Base-by-base conservation (phyloP, 495 filamentous ascomycete genomes). In the Geopyxis carbonaria region DNA sequence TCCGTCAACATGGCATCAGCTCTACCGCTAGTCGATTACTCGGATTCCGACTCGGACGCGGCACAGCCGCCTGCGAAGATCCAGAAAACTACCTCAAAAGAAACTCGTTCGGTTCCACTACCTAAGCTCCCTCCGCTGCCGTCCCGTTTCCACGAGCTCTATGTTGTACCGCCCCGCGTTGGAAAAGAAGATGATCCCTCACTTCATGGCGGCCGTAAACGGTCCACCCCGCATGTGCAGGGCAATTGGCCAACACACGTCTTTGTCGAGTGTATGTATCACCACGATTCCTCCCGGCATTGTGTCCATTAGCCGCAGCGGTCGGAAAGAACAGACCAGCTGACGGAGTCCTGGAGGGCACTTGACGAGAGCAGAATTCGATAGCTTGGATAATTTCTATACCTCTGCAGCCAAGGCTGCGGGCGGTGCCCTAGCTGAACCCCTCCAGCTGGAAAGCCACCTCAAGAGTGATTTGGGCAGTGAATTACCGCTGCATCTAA, bases 221-320 rank as follows among this genome's bases (percentile, higher is more conserved):
- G 89, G 18, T 69, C 71, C 29, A 79, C 72, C 29, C 86, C 89
- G 2, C 89, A 97, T 58, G 62, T 87, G 9, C 70, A 78, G 36
- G 89, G 89, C 16, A 80, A 80, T 60, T 97, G 89, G 89, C 80
- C 89, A 1, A 84, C 75, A 13, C 85, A 93, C 58, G 49, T 94
- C 15, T 97, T 91, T 57, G 64, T 95, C 40, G 87, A 95, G 64
- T 97, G 87, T 87, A 66, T 56, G 74, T 61, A n/a, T 37, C 20
- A 20, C 35, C 24, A 9, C 20, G 2, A 40, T n/a, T n/a, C n/a
- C n/a, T n/a, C n/a, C n/a, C n/a, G n/a, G n/a, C n/a, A n/a, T n/a
- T n/a, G 18, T 2, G 8, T 15, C 11, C 20, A 28, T 28, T 7
- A 28, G 25, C 7, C 15, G 15, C 8, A 33, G 31, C 8, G 8